Conservation (phyloP, 2,329 filamentous ascomycete species). For the Aspergillus quadricinctus region DNA sequence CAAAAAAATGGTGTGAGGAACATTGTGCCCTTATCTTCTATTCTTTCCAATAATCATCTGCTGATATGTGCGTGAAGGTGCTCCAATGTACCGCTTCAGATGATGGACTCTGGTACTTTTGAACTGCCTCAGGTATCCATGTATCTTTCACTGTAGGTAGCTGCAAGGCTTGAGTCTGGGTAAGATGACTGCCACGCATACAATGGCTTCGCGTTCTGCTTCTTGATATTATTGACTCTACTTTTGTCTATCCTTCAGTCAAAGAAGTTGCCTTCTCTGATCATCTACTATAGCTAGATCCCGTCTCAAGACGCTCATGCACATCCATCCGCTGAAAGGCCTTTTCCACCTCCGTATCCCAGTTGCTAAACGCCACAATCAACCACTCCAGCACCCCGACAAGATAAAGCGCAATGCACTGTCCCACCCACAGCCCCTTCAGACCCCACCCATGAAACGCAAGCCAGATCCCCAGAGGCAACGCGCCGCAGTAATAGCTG, state of each 20-base stretch:
- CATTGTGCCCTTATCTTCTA: not conserved
- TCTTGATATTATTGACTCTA: not conserved
- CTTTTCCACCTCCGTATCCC: conserved; percentile 67
- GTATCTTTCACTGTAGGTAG: not conserved
- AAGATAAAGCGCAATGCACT: conserved; percentile 75
- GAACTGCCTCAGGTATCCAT: not conserved
- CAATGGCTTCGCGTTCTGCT: not conserved
- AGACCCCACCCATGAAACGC: conserved; percentile 85
- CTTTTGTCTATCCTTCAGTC: not conserved
- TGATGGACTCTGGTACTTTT: not conserved
- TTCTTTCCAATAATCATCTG: not conserved
- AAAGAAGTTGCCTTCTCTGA: not conserved
- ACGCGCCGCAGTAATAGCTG: conserved; percentile 76
- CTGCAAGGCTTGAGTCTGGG: no score
- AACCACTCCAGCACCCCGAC: conserved; percentile 75
- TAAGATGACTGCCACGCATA: not conserved
- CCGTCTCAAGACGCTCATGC: conserved; percentile 23
- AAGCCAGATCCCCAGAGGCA: conserved; percentile 77
- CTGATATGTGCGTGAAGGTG: no score
- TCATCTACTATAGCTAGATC: not conserved
- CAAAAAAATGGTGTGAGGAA: not conserved
- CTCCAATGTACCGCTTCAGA: not conserved
- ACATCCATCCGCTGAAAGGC: conserved; percentile 68
- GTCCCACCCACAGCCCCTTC: conserved; percentile 74
- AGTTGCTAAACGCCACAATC: conserved; percentile 72